A percentile compares a stretch with the other conserved stretches of the same genome.
These are phyloP conservation scores for Alopecurus myosuroides DNA, from an alignment of 176 grass and related monocot species.

Conservation along the genomic window DNA sequence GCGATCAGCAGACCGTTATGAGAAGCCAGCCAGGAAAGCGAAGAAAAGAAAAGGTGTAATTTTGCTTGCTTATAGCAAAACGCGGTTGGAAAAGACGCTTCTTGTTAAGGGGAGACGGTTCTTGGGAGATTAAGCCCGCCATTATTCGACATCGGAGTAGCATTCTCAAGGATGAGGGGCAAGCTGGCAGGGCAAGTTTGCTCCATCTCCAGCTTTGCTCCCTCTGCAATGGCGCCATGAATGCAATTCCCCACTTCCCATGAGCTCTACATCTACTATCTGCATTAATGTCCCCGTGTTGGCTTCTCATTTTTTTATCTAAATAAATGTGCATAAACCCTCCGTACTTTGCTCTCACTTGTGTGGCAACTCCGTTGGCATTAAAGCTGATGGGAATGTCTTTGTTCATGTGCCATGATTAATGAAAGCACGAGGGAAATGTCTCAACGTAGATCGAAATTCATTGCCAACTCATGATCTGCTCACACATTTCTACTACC, in stretches of 20 bases:
- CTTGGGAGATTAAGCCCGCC: background rate
- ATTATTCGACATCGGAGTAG: background rate
- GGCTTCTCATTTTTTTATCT: background rate
- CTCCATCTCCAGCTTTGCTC: background rate
- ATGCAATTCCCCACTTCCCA: conserved; percentile 16
- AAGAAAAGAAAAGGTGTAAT: background rate
- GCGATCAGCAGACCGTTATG: background rate
- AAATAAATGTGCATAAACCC: conserved; percentile 9
- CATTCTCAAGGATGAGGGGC: background rate
- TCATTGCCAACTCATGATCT: background rate
- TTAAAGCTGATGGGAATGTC: conserved; percentile 18
- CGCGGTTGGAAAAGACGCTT: background rate
- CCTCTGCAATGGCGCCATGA: conserved; percentile 16
- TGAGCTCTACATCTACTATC: background rate
- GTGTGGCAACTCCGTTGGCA: background rate
- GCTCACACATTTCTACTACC: background rate
- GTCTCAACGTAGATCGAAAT: background rate
- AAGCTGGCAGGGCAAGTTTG: background rate
- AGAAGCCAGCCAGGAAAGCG: background rate
- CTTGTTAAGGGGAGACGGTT: background rate
- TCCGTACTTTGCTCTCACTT: background rate
- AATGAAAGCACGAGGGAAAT: background rate
- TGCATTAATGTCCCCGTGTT: background rate
- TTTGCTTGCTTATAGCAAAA: background rate
- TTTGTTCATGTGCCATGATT: background rate